Evolutionary conservation across 306 rosid species (phyloP).

Genomic region (Sophora flavescens): DNA sequence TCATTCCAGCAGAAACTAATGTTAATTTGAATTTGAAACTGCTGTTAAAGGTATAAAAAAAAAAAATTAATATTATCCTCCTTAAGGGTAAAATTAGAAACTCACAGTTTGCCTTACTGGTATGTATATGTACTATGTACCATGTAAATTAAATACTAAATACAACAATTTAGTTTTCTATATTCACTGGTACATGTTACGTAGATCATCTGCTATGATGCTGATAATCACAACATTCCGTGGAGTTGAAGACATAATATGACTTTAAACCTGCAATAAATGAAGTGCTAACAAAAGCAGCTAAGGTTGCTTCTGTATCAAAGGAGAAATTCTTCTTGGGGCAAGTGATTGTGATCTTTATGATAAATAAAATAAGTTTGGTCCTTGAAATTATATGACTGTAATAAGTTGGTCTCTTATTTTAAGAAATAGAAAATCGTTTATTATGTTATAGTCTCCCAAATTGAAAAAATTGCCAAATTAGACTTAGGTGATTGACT

Average conservation of each 20-base stretch:
- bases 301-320: neutral
- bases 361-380: neutral
- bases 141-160: neutral
- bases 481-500: too few relatives aligned
- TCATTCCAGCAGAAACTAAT: constrained; percentile 5
- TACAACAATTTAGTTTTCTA: neutral
- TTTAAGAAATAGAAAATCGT: too few relatives aligned
- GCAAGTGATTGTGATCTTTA: neutral
- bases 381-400: too few relatives aligned
- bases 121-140: neutral
- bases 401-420: too few relatives aligned
- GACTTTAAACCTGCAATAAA: neutral
- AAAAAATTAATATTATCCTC: neutral
- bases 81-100: constrained; percentile 2
- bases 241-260: constrained; percentile 2
- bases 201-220: neutral
- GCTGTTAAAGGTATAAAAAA: neutral
- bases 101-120: neutral
- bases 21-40: constrained; percentile 24
- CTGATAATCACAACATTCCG: neutral
- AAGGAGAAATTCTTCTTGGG: constrained; percentile 19
- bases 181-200: constrained; percentile 7
- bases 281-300: neutral
- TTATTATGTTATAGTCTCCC: too few relatives aligned
- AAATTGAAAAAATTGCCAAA: too few relatives aligned